Evolutionary conservation across 2,329 filamentous ascomycete genomes (phyloP).

Genomic region (Zalaria obscura): DNA sequence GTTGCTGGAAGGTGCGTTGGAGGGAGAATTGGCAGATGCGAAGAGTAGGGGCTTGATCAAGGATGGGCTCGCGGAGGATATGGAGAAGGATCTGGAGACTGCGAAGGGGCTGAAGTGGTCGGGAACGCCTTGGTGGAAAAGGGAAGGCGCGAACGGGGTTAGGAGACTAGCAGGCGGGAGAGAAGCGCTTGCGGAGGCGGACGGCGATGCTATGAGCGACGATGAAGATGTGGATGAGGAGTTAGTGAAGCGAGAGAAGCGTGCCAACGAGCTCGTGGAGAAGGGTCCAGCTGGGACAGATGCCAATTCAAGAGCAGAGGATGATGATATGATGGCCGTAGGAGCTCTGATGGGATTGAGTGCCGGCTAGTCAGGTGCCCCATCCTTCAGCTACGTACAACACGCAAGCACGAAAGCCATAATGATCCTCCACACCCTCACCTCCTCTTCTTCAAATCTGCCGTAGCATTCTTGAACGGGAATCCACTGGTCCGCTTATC

Average conservation of each 20-base stretch:
- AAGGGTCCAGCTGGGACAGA: not conserved
- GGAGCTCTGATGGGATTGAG: conserved; percentile 8
- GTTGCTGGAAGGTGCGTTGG: conserved; percentile 60
- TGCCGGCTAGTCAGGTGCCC: not conserved
- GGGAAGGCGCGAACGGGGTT: not conserved
- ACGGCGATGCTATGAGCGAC: not conserved
- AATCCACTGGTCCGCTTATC: conserved; percentile 52
- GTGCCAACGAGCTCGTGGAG: conserved; percentile 23
- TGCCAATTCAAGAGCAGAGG: conserved; percentile 4
- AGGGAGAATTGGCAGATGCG: conserved; percentile 46
- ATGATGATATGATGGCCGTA: conserved; percentile 9
- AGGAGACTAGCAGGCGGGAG: not conserved
- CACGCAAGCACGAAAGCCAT: not conserved
- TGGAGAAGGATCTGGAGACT: conserved; percentile 22
- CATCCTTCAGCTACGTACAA: not conserved
- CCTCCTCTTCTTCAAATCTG: conserved; percentile 30
- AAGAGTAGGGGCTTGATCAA: conserved; percentile 17
- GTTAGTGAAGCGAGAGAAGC: conserved; percentile 32
- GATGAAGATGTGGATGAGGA: conserved; percentile 28
- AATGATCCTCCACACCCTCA: not conserved
- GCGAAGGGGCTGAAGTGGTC: conserved; percentile 1
- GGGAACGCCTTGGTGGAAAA: not conserved
- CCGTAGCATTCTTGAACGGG: conserved; percentile 46
- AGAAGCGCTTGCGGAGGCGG: not conserved
- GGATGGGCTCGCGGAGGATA: conserved; percentile 16